Conservation (phyloP, 805 yeast species). For the Wickerhamiella domercqiae region DNA sequence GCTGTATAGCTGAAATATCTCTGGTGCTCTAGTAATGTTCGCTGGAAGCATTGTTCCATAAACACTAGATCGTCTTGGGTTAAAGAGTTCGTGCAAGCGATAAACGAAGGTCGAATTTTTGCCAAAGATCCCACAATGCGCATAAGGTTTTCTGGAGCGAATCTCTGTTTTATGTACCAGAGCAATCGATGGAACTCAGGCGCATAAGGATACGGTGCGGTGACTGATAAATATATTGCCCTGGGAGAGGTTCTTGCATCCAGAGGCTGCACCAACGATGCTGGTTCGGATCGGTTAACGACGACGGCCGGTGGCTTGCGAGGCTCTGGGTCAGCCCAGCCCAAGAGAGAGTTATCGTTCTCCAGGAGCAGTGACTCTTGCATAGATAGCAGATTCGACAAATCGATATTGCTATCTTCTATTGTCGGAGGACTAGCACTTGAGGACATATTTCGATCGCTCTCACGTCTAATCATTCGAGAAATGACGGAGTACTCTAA, state of each 20-base stretch:
- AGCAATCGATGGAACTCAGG: conserved; percentile 78
- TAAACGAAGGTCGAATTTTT: conserved; percentile 78
- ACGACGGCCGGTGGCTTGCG: not conserved
- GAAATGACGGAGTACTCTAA: conserved; percentile 2
- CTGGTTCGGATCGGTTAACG: not conserved
- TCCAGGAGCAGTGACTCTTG: not conserved
- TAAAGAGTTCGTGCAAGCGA: conserved; percentile 77
- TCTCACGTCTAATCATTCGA: not conserved
- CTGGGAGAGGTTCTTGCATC: conserved; percentile 9
- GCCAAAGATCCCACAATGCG: conserved; percentile 81
- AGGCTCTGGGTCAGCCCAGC: not conserved
- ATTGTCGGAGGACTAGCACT: not conserved
- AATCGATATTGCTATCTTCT: not conserved
- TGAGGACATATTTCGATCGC: not conserved
- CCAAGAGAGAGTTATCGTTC: not conserved
- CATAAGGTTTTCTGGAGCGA: conserved; percentile 53
- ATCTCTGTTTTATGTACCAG: conserved; percentile 55
- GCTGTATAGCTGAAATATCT: conserved; percentile 73
- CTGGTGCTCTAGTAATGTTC: conserved; percentile 79
- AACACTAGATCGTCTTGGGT: conserved; percentile 85
- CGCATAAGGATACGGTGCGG: conserved; percentile 71
- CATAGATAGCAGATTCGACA: conserved; percentile 1
- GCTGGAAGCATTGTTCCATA: conserved; percentile 91
- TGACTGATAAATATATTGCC: conserved; percentile 50
- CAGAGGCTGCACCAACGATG: not conserved